phyloP scores from a whole-genome alignment of 2,329 filamentous ascomycete genomes.

The Metarhizium guizhouense region DNA sequence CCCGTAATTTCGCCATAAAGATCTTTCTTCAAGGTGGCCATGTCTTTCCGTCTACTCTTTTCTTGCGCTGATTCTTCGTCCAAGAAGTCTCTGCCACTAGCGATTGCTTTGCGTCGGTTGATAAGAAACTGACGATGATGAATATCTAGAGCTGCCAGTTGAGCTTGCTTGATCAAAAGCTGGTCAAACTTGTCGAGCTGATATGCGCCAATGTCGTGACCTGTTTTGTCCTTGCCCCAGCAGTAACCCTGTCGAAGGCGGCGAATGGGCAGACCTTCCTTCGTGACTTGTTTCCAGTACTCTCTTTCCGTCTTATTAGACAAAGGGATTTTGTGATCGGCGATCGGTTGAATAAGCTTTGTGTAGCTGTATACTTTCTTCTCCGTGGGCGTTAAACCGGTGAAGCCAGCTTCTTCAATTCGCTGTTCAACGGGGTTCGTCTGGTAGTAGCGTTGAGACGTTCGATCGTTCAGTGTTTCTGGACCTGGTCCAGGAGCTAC shows the following conservation, averaged over 20 bases:
- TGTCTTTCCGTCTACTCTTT: constrained; percentile 36
- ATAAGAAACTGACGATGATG: constrained; percentile 35
- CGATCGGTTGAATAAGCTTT: constrained; percentile 34
- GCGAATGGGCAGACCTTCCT: constrained; percentile 41
- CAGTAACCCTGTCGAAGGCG: constrained; percentile 27
- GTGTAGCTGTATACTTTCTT: constrained; percentile 39
- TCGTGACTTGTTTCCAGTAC: constrained; percentile 48
- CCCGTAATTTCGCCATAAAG: constrained; percentile 43
- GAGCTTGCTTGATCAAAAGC: constrained; percentile 30
- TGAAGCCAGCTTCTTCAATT: constrained; percentile 34
- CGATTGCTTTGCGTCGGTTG: constrained; percentile 23
- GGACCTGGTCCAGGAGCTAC: constrained; percentile 24
- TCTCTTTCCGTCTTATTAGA: constrained; percentile 44
- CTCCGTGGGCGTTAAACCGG: constrained; percentile 37
- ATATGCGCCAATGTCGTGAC: constrained; percentile 40
- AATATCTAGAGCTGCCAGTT: constrained; percentile 33
- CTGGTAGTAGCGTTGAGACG: constrained; percentile 36
- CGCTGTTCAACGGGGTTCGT: constrained; percentile 40
- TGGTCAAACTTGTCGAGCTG: constrained; percentile 35
- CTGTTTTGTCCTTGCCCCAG: constrained; percentile 44
- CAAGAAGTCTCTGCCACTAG: constrained; percentile 17
- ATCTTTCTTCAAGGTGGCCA: constrained; percentile 41
- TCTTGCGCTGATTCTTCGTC: constrained; percentile 37
- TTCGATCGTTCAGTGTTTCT: constrained; percentile 39
- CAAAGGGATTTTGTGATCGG: constrained; percentile 23